phyloP scores from a whole-genome alignment of 2,329 filamentous ascomycete species.

The Meredithiella fracta region DNA sequence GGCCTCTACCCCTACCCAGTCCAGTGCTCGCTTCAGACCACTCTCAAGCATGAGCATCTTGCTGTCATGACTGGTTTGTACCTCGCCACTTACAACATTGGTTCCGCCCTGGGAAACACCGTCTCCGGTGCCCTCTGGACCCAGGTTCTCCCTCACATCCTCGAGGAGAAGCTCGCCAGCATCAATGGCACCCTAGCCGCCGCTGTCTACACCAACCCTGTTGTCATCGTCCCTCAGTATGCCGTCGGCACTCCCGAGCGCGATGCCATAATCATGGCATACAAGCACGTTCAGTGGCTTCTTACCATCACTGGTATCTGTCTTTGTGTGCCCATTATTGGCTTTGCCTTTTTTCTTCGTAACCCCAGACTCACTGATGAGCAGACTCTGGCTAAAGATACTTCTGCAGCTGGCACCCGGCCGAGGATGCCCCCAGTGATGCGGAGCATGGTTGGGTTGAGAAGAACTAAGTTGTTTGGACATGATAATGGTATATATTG shows the following conservation, averaged over 20 bases:
- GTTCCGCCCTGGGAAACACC: conserved; percentile 41
- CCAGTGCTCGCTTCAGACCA: conserved; percentile 29
- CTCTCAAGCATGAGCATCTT: conserved; percentile 33
- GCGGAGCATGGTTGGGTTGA: background rate
- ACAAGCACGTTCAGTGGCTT: conserved; percentile 31
- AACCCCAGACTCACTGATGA: conserved; percentile 31
- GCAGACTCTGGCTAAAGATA: conserved; percentile 27
- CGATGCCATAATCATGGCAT: conserved; percentile 26
- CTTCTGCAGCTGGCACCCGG: background rate
- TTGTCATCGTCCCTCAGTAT: conserved; percentile 21
- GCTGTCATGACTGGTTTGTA: conserved; percentile 48
- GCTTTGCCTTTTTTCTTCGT: conserved; percentile 26
- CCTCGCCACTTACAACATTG: conserved; percentile 46
- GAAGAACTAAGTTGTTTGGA: background rate
- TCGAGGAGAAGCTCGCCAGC: conserved; percentile 23
- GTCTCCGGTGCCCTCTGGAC: conserved; percentile 48
- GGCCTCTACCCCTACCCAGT: conserved; percentile 42
- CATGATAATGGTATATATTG: background rate
- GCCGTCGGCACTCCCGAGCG: conserved; percentile 29
- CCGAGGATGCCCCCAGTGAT: background rate
- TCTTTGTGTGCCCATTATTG: conserved; percentile 31
- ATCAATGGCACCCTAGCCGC: conserved; percentile 25
- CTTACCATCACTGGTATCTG: conserved; percentile 33
- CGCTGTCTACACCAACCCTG: conserved; percentile 23
- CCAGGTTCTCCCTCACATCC: conserved; percentile 33